Conservation (phyloP, 2,329 filamentous ascomycete species). For the Pestalotiopsis sp. region DNA sequence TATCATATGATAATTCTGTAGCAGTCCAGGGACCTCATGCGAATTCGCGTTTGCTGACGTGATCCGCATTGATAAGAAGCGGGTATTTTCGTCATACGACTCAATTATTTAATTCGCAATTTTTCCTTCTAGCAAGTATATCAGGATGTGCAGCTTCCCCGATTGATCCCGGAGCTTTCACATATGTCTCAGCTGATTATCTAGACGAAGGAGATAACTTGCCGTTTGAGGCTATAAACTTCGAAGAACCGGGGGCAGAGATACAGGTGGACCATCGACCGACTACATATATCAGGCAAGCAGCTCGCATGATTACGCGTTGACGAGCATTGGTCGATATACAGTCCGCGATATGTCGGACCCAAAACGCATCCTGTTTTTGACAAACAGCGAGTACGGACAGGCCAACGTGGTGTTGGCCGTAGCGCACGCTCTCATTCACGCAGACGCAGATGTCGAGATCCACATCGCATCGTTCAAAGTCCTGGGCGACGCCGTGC, state of each 20-base stretch:
- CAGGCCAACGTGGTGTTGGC: constrained; percentile 20
- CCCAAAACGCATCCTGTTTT: constrained; percentile 2
- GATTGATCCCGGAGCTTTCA: neutral
- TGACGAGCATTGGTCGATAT: neutral
- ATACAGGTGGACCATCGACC: neutral
- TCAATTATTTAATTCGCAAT: neutral
- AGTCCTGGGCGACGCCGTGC: constrained; percentile 30
- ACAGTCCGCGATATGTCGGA: neutral
- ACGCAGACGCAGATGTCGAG: constrained; percentile 15
- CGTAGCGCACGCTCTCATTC: constrained; percentile 11
- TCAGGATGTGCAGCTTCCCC: neutral
- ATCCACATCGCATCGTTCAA: constrained; percentile 19
- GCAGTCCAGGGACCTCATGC: neutral
- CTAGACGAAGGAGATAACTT: no score
- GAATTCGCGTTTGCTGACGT: neutral
- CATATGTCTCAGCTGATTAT: neutral
- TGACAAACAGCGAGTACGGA: constrained; percentile 14
- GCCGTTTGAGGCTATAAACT: no score
- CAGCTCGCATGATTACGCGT: neutral
- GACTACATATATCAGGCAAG: neutral
- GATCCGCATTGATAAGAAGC: neutral
- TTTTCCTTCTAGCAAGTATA: neutral
- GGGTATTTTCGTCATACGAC: neutral
- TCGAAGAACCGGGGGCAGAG: neutral
- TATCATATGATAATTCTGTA: neutral